Base-by-base conservation (phyloP, 371 early-diverging fungal species). In the Umbelopsis sp. region DNA sequence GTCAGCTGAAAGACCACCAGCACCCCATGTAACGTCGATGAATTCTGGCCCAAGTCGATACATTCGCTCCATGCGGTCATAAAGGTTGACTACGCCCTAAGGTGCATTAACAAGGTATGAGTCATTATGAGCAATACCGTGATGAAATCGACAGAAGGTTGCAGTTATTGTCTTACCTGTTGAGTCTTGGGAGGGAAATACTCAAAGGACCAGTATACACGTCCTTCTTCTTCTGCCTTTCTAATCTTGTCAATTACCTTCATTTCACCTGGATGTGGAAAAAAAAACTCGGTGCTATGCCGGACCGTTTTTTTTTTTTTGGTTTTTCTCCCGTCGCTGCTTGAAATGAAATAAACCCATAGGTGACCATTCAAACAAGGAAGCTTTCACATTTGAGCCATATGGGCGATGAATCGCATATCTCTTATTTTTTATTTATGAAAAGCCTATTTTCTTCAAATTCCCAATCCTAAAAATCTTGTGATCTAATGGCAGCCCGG, bases 11-110 rank as follows among this genome's bases (percentile, higher is more conserved):
- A 88, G 85, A 45, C 96, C 96, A 63, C 96, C 96, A 70, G 95
- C 94, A 72, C 92, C 91, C 96, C 96, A 96, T n/a, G 96, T 96
- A 37, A 96, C 92, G 76, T 96, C 96, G 67, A 96, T 90, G 73
- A 95, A 96, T 80, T 93, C 91, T 50, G 96, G 96, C 0, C 94
- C 94, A n/a, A 94, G 85, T 35, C 79, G 78, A 78, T 93, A 91
- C 96, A 95, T 96, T 74, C 95, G 88, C 76, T 90, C 92, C 84
- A 96, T 89, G 68, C 96, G 93, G 73, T 94, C 95, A 76, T 92
- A 95, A 63, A 96, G 82, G 82, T 96, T 95, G 70, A 86, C 79
- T 44, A 96, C 91, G 66, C 95, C 96, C 70, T 86, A 77, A 2
- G 12, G 7, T 41, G 12, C 12, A 10, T 3, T 10, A 7, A 41